Evolutionary conservation across 495 filamentous ascomycete genomes (phyloP).

Genomic region (Talaromyces borbonicus): DNA sequence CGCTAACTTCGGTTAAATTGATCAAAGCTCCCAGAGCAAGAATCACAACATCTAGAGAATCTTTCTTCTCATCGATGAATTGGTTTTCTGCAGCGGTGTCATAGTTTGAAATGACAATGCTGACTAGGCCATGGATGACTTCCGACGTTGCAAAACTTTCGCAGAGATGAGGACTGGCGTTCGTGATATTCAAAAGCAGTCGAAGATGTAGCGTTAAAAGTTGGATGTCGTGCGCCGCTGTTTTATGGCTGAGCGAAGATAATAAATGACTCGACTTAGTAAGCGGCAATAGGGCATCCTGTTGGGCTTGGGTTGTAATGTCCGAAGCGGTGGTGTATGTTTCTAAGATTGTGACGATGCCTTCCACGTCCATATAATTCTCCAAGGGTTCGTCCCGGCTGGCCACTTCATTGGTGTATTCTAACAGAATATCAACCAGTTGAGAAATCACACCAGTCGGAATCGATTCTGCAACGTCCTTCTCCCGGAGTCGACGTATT

Average conservation of each 20-base stretch:
- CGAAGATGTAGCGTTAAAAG: conserved; percentile 42
- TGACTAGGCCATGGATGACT: conserved; percentile 46
- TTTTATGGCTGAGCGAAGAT: conserved; percentile 4
- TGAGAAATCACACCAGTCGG: conserved; percentile 15
- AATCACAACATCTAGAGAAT: conserved; percentile 59
- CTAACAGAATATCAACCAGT: conserved; percentile 20
- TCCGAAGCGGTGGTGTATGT: conserved; percentile 33
- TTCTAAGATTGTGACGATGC: conserved; percentile 56
- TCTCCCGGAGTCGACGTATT: conserved; percentile 19
- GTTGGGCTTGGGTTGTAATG: conserved; percentile 15
- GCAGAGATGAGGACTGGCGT: conserved; percentile 62
- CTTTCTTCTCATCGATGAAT: conserved; percentile 31
- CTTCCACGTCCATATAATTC: conserved; percentile 13
- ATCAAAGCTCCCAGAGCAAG: conserved; percentile 76
- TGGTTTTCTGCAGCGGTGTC: conserved; percentile 26
- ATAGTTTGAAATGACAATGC: conserved; percentile 36
- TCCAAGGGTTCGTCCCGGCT: not conserved
- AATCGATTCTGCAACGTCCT: conserved; percentile 17
- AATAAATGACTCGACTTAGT: conserved; percentile 22
- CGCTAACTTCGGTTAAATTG: conserved; percentile 75
- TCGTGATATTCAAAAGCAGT: conserved; percentile 78
- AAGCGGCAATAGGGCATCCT: conserved; percentile 19
- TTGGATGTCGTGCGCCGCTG: conserved; percentile 10
- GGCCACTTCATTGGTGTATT: conserved; percentile 5
- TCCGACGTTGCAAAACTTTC: conserved; percentile 50